phyloP scores from a whole-genome alignment of 768 basidiomycete species.

The Gymnopilus junonius region DNA sequence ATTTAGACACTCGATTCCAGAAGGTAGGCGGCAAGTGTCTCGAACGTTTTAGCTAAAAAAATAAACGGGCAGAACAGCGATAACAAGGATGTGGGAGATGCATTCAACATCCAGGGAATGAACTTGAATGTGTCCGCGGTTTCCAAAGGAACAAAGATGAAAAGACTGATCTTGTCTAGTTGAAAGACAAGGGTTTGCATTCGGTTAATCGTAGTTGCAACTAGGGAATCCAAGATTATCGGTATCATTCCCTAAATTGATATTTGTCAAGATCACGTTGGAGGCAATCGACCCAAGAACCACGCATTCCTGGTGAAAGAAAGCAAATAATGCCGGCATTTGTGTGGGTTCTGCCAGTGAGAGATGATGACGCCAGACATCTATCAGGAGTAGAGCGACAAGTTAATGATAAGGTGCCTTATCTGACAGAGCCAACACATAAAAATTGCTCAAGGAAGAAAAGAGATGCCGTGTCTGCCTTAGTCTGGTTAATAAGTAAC shows the following conservation, averaged over 20 bases:
- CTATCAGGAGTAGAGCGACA: no score
- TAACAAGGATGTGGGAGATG: not conserved
- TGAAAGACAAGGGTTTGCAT: not conserved
- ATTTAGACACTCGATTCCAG: not conserved
- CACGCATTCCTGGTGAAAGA: not conserved
- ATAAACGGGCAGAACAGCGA: not conserved
- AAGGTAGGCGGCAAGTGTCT: not conserved
- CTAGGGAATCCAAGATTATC: not conserved
- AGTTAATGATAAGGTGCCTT: no score
- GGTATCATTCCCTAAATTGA: not conserved
- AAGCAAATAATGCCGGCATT: not conserved
- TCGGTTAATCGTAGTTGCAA: not conserved
- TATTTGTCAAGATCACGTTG: not conserved
- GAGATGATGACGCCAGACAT: no score
- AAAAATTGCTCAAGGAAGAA: no score
- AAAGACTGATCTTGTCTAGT: not conserved
- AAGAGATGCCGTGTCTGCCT: no score
- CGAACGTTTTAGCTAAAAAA: not conserved
- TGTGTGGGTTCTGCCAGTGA: no score
- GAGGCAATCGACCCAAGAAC: not conserved
- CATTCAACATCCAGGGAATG: not conserved
- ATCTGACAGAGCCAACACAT: no score
- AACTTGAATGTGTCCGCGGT: not conserved
- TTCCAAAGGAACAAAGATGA: not conserved
- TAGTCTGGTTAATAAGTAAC: no score